Base-by-base conservation (phyloP, 352 stramenopile genomes). In the Phytophthora ohioensis region DNA sequence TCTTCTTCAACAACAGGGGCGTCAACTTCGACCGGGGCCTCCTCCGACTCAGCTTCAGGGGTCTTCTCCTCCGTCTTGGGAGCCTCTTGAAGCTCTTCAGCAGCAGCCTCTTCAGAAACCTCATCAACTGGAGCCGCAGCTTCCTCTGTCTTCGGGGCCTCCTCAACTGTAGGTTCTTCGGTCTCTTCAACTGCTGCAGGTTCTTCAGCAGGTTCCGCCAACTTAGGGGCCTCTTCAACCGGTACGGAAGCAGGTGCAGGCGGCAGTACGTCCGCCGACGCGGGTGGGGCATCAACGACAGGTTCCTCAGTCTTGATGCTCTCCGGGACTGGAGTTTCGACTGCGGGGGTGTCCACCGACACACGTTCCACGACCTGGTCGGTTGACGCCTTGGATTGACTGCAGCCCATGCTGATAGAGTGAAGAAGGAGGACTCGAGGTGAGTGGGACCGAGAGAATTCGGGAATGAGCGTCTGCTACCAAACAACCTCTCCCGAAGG, bases 341-440 rank as follows among this genome's bases (percentile, higher is more conserved):
- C 43, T 5, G 66, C 56, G 0, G 60, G 47, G 11, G 43, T 58
- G 27, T 75, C 56, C 0, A 63, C 46, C 0, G 71, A 71, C 30
- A 75, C 45, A 6, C 66, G 56, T 67, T 79, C 71, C 10, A 81
- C 62, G 46, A 91, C 77, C 30, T 85, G 73, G 48, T 88, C 82
- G 59, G 74, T 78, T 39, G 78, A 78, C 46, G 79, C 49, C 64
- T 78, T 87, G 62, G 83, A 91, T 70, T 90, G 81, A 64, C 68
- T 73, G 81, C 83, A 91, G 73, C 83, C 83, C 83, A 91, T 91
- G n/a, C n/a, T 68, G 47, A 32, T 17, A 31, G 34, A 4, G 21
- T 27, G 31, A 39, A 36, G 34, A 17, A 32, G 36, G 30, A 64
- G 15, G 55, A 71, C 65, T 74, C 55, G 54, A 63, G 35, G 30